Base-by-base conservation (phyloP, 1,139 yeast species). In the Yamadazyma mexicana region DNA sequence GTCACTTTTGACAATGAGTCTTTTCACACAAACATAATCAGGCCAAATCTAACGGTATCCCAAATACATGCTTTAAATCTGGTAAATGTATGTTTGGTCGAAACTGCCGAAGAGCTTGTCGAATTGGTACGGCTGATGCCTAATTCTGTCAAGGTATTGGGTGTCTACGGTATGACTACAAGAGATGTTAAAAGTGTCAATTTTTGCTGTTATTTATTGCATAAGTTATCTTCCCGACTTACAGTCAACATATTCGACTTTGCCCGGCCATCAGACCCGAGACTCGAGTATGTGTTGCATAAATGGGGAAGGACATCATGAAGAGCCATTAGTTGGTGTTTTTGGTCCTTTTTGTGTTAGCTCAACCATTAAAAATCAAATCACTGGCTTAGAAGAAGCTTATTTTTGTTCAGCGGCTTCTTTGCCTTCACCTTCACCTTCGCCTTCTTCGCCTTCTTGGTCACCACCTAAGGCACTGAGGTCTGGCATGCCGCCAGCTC, bases 401-500 rank as follows among this genome's bases (percentile, higher is more conserved):
- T 10, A 30, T 15, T 18, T 30, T 34, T 34, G 31, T 14, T 25
- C 33, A 16, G 33, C n/a, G n/a, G n/a, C n/a, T n/a, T n/a, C n/a
- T n/a, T n/a, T 14, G 33, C 12, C 40, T 37, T 35, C 56, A 42
- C 51, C 50, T 52, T 17, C 24, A 33, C 35, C 60, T 42, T 48
- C 52, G 34, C 42, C 60, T 42, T 52, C 66, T 12, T 52, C 70
- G 15, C 45, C 66, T 17, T 51, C 64, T n/a, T n/a, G n/a, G n/a
- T 51, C 65, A 11, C 61, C 75, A 12, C 45, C 74, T 9, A 40
- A 58, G n/a, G 51, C 66, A 23, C 34, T 35, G 4, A 36, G 25
- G 24, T 40, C 47, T 17, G 47, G 47, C 42, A 40, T 40, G 30
- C 43, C 47, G 43, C 71, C 72, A 33, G 70, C 72, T 50, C 64